phyloP scores from a whole-genome alignment of 257 asterid species.

The Plantago major region DNA sequence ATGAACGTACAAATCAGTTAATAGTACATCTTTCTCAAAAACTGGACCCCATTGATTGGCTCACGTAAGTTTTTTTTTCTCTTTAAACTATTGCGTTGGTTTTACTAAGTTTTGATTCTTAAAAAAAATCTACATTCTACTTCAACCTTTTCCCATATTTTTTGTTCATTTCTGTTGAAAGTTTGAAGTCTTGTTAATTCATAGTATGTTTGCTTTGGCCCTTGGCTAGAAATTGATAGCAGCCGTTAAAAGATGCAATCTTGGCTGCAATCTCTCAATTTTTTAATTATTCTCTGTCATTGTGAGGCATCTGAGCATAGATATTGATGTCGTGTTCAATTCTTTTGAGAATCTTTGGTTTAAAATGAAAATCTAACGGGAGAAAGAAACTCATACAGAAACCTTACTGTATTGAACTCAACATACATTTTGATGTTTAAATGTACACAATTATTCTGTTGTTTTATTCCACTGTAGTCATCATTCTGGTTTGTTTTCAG shows the following conservation, averaged over 20 bases:
- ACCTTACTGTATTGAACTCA: not conserved
- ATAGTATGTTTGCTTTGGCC: no score
- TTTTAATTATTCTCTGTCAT: no score
- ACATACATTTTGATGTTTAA: no score
- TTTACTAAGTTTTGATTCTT: not conserved
- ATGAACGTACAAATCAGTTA: slow-evolving; percentile 55
- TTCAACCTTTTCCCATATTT: not conserved
- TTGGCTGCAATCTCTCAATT: no score
- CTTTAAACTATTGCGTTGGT: not conserved
- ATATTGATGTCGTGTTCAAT: no score
- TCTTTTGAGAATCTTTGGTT: no score
- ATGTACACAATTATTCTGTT: not conserved
- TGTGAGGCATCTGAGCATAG: no score
- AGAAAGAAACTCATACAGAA: not conserved
- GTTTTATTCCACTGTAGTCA: slow-evolving; percentile 2
- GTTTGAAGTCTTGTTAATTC: not conserved
- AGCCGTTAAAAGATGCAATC: no score
- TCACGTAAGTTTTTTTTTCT: slow-evolving; percentile 61
- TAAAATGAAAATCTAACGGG: no score
- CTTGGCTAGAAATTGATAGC: no score
- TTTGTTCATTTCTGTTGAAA: not conserved
- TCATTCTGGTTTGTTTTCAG: slow-evolving; percentile 40
- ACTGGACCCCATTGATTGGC: slow-evolving; percentile 98
- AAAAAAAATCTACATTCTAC: not conserved
- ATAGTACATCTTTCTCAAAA: slow-evolving; percentile 59